Base-by-base conservation (phyloP, 2,329 filamentous ascomycete species). In the Atkinsonella texensis region DNA sequence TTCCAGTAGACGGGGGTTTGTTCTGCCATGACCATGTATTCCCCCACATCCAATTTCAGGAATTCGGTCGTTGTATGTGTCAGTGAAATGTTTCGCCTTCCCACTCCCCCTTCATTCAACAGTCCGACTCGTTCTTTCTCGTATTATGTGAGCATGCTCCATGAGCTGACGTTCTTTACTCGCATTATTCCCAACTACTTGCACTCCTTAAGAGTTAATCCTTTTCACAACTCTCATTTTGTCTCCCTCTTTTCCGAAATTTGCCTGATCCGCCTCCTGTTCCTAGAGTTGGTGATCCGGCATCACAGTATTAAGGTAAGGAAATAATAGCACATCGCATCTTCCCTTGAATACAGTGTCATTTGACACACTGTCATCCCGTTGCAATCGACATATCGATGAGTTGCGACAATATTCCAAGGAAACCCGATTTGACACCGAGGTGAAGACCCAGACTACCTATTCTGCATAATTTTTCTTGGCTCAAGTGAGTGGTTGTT, bases 151-250 rank as follows among this genome's bases (percentile, higher is more conserved):
- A 48, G 32, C 17, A 17, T 35, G 28, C 15, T 48, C 45, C 41
- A 12, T 32, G 32, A 38, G 17, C 41, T 32, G 46, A 52, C 50
- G 11, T 44, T 50, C 47, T n/a, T 50, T 48, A n/a, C 41, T 32
- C 23, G 13, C n/a, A 15, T 17, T 23, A 17, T 15, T 43, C 17
- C 48, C 23, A 31, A 48, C 50, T 39, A 28, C 42, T 47, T 50
- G 43, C 48, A 47, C 51, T 53, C 44, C 20, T 53, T 47, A 44
- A 44, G 18, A 18, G 40, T 33, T 7, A 39, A 31, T 32, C 6
- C 15, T 33, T 23, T 39, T 43, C 13, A 18, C 11, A 32, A 48
- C 48, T 48, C 33, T 42, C 15, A 3, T 40, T 44, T 28, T 41
- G 20, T 10, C 2, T 33, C 40, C 35, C 44, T 32, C 28, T 18